Conservation (phyloP, 139 green algal genomes). For the Bryopsis sp. region DNA sequence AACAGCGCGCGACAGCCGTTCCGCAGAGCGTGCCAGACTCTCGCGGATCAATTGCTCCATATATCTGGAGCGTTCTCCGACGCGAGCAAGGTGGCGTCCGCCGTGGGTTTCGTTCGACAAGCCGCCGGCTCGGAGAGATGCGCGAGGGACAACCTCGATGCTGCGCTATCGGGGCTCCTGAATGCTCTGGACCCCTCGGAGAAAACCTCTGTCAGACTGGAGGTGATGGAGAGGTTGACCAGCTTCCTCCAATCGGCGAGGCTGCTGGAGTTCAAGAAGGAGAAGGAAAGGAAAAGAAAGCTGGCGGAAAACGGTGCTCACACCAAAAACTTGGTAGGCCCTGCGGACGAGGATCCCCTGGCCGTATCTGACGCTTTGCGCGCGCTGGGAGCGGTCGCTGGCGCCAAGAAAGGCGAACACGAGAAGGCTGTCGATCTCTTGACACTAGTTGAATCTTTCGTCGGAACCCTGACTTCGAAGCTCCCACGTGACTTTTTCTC, state of each 20-base stretch:
- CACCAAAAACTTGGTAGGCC: too few species aligned
- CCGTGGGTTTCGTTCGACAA: not conserved
- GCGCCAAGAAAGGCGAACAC: not conserved
- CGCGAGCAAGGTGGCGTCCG: not conserved
- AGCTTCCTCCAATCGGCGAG: not conserved
- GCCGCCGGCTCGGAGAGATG: not conserved
- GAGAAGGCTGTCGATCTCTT: constrained; percentile 10
- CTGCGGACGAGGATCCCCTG: not conserved
- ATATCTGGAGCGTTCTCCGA: not conserved
- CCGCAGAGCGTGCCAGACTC: not conserved
- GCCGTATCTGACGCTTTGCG: not conserved
- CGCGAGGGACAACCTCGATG: not conserved
- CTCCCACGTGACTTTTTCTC: constrained; percentile 31
- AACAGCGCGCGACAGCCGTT: not conserved
- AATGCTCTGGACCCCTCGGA: not conserved
- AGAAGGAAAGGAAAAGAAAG: not conserved
- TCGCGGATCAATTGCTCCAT: not conserved
- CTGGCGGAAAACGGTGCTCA: not conserved
- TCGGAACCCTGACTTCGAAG: constrained; percentile 17
- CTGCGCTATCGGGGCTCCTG: not conserved
- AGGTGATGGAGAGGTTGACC: not conserved
- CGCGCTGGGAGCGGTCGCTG: constrained; percentile 1
- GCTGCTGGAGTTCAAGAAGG: not conserved
- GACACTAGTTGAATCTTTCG: not conserved
- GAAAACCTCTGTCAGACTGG: not conserved